Evolutionary conservation across 306 rosid genomes (phyloP), one percentile per base, ranked within the genome.

Genomic region (Calophaca sinica): DNA sequence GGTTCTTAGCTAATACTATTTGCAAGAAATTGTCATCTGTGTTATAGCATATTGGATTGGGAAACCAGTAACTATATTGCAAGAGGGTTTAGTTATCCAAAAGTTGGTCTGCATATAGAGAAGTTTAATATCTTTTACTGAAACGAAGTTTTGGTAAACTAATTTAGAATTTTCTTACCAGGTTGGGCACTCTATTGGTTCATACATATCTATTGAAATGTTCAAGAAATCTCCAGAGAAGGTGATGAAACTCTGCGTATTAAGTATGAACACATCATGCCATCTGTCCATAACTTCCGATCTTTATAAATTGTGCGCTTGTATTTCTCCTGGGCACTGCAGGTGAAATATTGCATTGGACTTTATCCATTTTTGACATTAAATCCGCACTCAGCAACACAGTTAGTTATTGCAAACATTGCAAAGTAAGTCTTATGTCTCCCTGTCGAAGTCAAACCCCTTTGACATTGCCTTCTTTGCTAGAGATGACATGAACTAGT

Each of bases 171-270:
- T 84, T 72, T 69, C 45, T 78, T 70, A 50, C 60, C 77, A 94
- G 97, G 87, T 91, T 65, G 98, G 98, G 13, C 98, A 91, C 81
- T 94, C 98, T 70, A 85, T 94, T 77, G 97, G 98, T 74, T 82
- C 98, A 44, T 85, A 88, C 76, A 90, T 92, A 54, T 73, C 88
- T 48, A 13, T 88, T 48, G 96, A 94, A 76, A 61, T 81, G 79
- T 80, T 85, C 46, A 91, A 70, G 78, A 83, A 88, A 83, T 72
- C 69, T 74, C 82, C 73, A 57, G 88, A 86, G 33, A 86, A 84
- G 98, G 98, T 94, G 63, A 71, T 48, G 77, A 46, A 76, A 29
- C 69, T 60, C 62, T 76, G 59, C 72, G 55, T 75, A 32, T 54
- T 52, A 52, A 70, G 26, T 32, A 12, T 29, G 36, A 63, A 44